Evolutionary conservation across 169 alveolate species (phyloP).

Genomic region (Besnoitia besnoiti): DNA sequence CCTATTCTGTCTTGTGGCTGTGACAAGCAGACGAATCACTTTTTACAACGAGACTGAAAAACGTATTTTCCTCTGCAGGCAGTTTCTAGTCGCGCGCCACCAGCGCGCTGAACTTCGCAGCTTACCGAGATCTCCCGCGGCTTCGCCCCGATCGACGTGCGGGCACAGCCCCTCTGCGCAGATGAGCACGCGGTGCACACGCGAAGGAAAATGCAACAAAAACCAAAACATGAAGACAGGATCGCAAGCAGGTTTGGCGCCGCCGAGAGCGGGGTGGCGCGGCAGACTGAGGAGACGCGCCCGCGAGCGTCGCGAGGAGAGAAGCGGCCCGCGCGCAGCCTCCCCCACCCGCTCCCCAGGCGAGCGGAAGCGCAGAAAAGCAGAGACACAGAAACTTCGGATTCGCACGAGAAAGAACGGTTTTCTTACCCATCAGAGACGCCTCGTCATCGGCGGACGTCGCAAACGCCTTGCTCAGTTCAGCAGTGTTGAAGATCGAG

Average conservation of each 20-base stretch:
- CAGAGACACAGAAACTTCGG: too few relatives aligned
- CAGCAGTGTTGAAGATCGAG: conserved; percentile 39
- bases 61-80: too few relatives aligned
- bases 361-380: too few relatives aligned
- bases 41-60: too few relatives aligned
- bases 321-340: not conserved
- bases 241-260: too few relatives aligned
- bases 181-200: not conserved
- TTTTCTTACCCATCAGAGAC: not conserved
- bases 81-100: too few relatives aligned
- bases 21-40: too few relatives aligned
- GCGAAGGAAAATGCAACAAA: too few relatives aligned
- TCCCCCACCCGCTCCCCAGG: not conserved
- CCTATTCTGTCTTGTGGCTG: too few relatives aligned
- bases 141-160: not conserved
- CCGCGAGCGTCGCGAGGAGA: not conserved
- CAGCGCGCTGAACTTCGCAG: too few relatives aligned
- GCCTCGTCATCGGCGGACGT: not conserved
- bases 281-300: not conserved
- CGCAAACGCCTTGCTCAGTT: not conserved
- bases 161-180: not conserved
- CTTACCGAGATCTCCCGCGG: not conserved
- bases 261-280: not conserved
- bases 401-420: too few relatives aligned
- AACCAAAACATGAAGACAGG: too few relatives aligned